These are phyloP conservation scores for Coemansia sp. DNA, from an alignment of 192 early-diverging fungal genomes.

Conservation along the genomic window DNA sequence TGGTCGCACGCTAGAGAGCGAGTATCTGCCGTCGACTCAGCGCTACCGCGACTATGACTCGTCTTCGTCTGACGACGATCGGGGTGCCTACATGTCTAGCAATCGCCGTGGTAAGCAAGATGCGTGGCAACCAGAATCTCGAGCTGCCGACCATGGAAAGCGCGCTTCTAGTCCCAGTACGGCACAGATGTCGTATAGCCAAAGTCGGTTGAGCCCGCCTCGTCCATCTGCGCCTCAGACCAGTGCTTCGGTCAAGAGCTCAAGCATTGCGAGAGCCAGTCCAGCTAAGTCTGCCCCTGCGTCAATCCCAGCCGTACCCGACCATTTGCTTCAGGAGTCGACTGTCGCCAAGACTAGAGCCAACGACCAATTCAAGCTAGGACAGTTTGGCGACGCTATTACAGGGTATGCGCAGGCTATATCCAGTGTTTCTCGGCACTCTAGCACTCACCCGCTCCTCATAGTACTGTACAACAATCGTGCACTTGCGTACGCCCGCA, in stretches of 20 bases:
- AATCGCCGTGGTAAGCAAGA: conserved; percentile 23
- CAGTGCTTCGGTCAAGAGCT: background rate
- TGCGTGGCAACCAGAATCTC: background rate
- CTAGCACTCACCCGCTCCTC: conserved; percentile 62
- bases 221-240: background rate
- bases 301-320: conserved; percentile 22
- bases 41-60: conserved; percentile 31
- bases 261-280: background rate
- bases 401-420: conserved; percentile 71
- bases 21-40: conserved; percentile 15
- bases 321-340: conserved; percentile 14
- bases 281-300: conserved; percentile 2
- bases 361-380: conserved; percentile 85
- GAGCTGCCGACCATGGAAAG: background rate
- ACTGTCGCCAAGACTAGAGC: conserved; percentile 61
- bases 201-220: background rate
- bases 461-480: conserved; percentile 82
- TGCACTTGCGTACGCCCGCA: conserved; percentile 78
- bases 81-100: conserved; percentile 29
- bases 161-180: background rate
- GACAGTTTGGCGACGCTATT: conserved; percentile 85
- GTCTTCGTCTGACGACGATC: conserved; percentile 37
- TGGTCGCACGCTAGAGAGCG: background rate
- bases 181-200: background rate
- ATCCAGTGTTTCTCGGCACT: conserved; percentile 51